Evolutionary conservation across 75 land plant species (phyloP), one percentile per base, ranked within the genome.

Genomic region (Chamaecyparis obtusa): DNA sequence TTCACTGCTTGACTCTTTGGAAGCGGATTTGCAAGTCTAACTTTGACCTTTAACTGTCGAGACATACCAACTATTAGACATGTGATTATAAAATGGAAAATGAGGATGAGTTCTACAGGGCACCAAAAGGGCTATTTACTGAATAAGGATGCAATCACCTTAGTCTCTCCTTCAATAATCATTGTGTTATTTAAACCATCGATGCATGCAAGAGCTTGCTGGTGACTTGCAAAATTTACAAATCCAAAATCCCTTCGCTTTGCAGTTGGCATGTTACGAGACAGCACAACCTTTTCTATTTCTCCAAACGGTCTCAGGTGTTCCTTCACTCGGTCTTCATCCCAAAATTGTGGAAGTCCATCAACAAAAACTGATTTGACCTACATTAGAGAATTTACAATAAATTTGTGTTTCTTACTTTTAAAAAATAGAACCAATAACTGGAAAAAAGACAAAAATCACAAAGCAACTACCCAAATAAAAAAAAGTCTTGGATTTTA

Each of bases 171-270:
- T 81, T 91, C 92, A 72, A 56, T 60, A n/a, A 91, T 55, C 72
- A 84, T 89, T 19, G 72, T 85, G 82, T 91, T 84, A 56, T 91
- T 92, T 46, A 92, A 32, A 32, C 88, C 91, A 33, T 94, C 92
- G 86, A 92, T 89, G 80, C 94, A 94, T 57, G 90, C 89, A 27
- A 92, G n/a, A 76, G 95, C 95, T 74, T 91, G 91, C 83, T 92
- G 89, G 2, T 89, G 94, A n/a, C 90, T 89, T 35, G 57, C 41
- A 87, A 87, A 94, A 49, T 91, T 90, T 1, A 94, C 90, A 88
- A 94, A 94, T 77, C 93, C 95, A 90, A 91, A 91, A 83, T 94
- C 94, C 69, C 91, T 91, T 82, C 95, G 74, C 91, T 93, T 94
- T 0, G 95, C 87, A 39, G 90, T 85, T 21, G 88, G 87, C 86